A percentile compares a stretch with the other conserved stretches of the same genome.
Evolutionary conservation across 768 basidiomycete genomes (phyloP).

Genomic region (Russula vinacea): DNA sequence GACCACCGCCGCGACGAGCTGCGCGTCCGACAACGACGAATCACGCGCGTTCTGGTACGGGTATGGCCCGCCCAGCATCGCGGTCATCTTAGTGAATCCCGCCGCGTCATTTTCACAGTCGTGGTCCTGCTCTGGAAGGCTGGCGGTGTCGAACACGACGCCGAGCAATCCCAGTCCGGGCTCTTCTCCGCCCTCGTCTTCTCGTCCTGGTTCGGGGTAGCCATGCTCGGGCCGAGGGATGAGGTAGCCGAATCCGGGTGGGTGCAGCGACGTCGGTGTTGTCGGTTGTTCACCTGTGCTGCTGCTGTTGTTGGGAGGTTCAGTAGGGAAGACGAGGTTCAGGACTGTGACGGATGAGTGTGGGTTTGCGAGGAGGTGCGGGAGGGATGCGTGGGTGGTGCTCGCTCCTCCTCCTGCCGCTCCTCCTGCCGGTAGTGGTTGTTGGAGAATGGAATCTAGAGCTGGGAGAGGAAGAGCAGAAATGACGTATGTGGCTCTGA

Average conservation of each 20-base stretch:
- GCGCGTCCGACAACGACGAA: constrained; percentile 3
- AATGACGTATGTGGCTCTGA: constrained; percentile 62
- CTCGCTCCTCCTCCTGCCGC: constrained; percentile 31
- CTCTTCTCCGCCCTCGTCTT: neutral
- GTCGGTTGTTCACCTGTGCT: constrained; percentile 33
- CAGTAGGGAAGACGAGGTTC: constrained; percentile 77
- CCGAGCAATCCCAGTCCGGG: constrained; percentile 61
- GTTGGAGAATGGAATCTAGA: constrained; percentile 44
- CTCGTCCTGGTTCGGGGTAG: constrained; percentile 37
- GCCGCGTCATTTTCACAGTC: constrained; percentile 24
- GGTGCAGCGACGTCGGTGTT: constrained; percentile 51
- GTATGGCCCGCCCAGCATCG: constrained; percentile 89
- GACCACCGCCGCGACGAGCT: constrained; percentile 33
- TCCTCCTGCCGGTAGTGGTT: too few species aligned
- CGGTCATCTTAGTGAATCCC: constrained; percentile 71
- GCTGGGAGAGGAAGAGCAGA: constrained; percentile 71
- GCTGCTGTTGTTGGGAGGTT: constrained; percentile 29
- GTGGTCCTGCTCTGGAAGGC: constrained; percentile 58
- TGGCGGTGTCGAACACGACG: constrained; percentile 85
- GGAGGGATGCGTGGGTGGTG: constrained; percentile 39
- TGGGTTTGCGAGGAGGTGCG: constrained; percentile 67
- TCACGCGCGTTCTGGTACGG: constrained; percentile 33
- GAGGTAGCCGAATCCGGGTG: constrained; percentile 91
- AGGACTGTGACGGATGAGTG: constrained; percentile 81
- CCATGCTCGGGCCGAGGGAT: constrained; percentile 69